Conservation (phyloP, 306 rosid genomes). For the Pyrus communis region DNA sequence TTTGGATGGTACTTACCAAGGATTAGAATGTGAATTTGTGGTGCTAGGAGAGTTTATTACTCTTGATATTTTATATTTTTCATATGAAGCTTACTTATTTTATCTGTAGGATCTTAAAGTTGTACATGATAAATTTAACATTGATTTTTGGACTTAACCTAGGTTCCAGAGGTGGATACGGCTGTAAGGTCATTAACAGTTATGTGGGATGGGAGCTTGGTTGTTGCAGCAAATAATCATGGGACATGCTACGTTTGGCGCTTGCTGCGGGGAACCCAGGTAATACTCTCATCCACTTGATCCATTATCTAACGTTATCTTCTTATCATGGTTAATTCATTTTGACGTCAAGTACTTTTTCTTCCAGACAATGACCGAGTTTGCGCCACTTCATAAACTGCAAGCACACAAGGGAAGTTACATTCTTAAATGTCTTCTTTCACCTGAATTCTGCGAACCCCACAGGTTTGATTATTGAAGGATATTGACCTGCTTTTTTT, state of each 20-base stretch:
- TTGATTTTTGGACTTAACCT: slow-evolving; percentile 20
- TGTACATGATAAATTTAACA: slow-evolving; percentile 1
- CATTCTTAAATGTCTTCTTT: slow-evolving; percentile 94
- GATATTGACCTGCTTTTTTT: not conserved
- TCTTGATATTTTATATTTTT: not conserved
- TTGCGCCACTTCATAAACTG: slow-evolving; percentile 96
- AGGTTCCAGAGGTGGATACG: slow-evolving; percentile 99
- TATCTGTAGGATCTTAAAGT: not conserved
- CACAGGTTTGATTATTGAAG: slow-evolving; percentile 50
- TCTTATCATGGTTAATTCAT: slow-evolving; percentile 13
- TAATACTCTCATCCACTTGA: slow-evolving; percentile 22
- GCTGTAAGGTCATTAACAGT: slow-evolving; percentile 96
- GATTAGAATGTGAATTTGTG: not conserved
- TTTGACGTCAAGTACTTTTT: slow-evolving; percentile 12
- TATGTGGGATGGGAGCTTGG: slow-evolving; percentile 99
- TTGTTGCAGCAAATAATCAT: slow-evolving; percentile 96
- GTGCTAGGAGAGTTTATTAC: not conserved
- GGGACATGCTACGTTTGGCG: slow-evolving; percentile 99
- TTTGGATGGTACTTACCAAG: not conserved
- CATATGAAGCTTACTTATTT: not conserved
- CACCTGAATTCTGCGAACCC: slow-evolving; percentile 97
- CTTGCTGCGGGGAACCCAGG: slow-evolving; percentile 90
- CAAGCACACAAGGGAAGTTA: slow-evolving; percentile 84
- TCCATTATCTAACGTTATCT: not conserved
- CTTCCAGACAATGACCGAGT: slow-evolving; percentile 94